phyloP scores from a whole-genome alignment of 2,329 filamentous ascomycete genomes.

The Clonostachys byssicola region DNA sequence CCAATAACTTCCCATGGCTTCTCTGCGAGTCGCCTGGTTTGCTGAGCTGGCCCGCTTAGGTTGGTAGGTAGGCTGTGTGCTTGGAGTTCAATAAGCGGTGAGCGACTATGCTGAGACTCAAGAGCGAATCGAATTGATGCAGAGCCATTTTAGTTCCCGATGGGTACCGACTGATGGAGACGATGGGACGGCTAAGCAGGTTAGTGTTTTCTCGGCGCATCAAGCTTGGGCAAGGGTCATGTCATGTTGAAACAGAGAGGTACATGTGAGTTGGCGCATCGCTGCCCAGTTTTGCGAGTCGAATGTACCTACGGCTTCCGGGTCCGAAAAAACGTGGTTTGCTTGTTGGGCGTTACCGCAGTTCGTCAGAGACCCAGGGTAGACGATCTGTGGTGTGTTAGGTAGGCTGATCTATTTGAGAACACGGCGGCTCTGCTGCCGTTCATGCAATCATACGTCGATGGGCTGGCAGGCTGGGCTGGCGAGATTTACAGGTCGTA shows the following conservation, averaged over 20 bases:
- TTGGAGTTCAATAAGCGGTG: conserved; percentile 2
- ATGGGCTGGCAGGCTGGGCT: no score
- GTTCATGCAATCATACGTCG: no score
- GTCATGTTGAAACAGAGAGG: not conserved
- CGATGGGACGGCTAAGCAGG: not conserved
- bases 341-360: conserved; percentile 1
- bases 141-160: conserved; percentile 2
- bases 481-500: no score
- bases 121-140: not conserved
- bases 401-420: not conserved
- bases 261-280: conserved; percentile 23
- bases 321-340: no score
- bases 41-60: not conserved
- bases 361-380: no score
- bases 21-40: no score
- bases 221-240: not conserved
- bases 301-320: not conserved
- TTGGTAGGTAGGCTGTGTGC: not conserved
- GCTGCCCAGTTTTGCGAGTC: conserved; percentile 29
- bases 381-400: not conserved
- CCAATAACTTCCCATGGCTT: no score
- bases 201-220: not conserved
- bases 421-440: no score
- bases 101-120: not conserved
- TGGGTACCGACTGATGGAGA: conserved; percentile 1